phyloP scores from a whole-genome alignment of 306 rosid species.

The Malus sylvestris region DNA sequence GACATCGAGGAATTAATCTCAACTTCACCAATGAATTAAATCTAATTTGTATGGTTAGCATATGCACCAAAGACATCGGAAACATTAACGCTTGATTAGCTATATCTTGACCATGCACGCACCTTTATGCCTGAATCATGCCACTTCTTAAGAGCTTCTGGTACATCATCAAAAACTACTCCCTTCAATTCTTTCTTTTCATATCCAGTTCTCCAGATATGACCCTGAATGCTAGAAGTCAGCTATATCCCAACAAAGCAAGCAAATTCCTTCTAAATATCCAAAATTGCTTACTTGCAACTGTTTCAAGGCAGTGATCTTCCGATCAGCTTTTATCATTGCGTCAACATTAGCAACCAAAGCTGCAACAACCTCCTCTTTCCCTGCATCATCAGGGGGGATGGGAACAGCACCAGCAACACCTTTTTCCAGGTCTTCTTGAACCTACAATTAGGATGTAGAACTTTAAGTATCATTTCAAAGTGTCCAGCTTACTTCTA shows the following conservation, averaged over 20 bases:
- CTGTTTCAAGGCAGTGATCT: conserved; percentile 87
- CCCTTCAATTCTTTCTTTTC: conserved; percentile 81
- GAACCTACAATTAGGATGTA: conserved; percentile 43
- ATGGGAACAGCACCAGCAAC: conserved; percentile 69
- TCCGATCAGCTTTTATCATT: conserved; percentile 95
- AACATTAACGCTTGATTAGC: background rate
- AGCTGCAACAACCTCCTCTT: conserved; percentile 73
- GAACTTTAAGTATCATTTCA: background rate
- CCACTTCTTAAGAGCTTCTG: conserved; percentile 87
- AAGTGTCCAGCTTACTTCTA: background rate
- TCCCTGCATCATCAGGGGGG: conserved; percentile 69
- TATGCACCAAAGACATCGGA: background rate
- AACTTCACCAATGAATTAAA: background rate
- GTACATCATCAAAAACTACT: conserved; percentile 77
- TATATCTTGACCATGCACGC: background rate
- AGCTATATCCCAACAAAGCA: conserved; percentile 12
- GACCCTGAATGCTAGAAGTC: conserved; percentile 62
- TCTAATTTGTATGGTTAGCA: background rate
- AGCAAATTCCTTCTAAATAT: background rate
- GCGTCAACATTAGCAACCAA: conserved; percentile 74
- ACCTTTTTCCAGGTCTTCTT: conserved; percentile 76
- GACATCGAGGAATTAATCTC: background rate
- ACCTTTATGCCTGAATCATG: conserved; percentile 77
- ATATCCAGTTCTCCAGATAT: conserved; percentile 87
- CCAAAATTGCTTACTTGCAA: conserved; percentile 59